Evolutionary conservation across 2,329 filamentous ascomycete species (phyloP).

Genomic region (Clonostachys solani): DNA sequence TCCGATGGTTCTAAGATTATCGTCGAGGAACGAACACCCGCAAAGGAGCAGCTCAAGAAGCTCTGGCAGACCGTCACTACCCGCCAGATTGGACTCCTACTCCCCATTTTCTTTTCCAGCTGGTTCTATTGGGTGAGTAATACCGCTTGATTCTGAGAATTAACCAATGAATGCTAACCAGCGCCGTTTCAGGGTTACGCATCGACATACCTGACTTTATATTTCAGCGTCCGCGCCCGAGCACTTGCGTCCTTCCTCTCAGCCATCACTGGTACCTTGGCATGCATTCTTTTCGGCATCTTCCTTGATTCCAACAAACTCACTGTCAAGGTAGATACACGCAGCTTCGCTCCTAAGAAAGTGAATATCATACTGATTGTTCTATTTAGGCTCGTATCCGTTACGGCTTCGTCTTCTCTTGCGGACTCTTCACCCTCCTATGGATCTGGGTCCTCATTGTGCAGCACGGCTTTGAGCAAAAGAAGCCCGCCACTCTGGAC

Average conservation of each 20-base stretch:
- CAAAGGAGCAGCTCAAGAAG: conserved; percentile 2
- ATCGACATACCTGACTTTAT: conserved; percentile 9
- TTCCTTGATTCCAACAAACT: conserved; percentile 12
- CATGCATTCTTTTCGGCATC: conserved; percentile 12
- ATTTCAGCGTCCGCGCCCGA: conserved; percentile 10
- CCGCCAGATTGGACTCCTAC: conserved; percentile 1
- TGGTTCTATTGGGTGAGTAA: conserved; percentile 7
- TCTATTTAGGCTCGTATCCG: conserved; percentile 6
- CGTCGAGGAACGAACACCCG: conserved; percentile 3
- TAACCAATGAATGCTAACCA: no score
- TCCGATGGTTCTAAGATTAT: conserved; percentile 19
- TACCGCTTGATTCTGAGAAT: neutral
- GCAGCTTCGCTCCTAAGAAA: no score
- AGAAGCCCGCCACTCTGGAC: conserved; percentile 6
- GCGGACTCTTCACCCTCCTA: conserved; percentile 5
- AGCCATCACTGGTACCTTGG: conserved; percentile 10
- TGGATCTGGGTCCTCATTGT: conserved; percentile 16
- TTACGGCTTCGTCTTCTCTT: conserved; percentile 9
- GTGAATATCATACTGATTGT: no score
- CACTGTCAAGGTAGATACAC: conserved; percentile 4
- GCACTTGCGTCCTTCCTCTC: conserved; percentile 11
- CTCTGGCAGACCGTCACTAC: conserved; percentile 3
- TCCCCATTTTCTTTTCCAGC: conserved; percentile 7
- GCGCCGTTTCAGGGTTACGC: conserved; percentile 2
- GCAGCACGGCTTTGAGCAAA: conserved; percentile 7